These are phyloP conservation scores for Puccinia sorghi DNA, from an alignment of 1,284 basidiomycete species.

Conservation along the genomic window DNA sequence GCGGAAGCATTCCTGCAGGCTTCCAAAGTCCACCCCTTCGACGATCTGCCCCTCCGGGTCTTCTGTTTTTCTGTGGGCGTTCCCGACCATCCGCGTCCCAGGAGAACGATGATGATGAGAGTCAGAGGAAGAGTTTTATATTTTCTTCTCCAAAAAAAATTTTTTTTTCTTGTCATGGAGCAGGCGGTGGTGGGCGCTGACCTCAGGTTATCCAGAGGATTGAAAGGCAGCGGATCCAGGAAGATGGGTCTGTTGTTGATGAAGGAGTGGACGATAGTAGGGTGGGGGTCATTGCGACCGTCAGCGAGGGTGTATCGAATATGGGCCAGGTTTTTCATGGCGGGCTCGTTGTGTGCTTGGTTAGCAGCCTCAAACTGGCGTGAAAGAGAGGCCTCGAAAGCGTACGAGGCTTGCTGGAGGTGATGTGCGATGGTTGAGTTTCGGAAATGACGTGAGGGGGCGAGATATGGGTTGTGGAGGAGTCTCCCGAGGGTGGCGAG, in stretches of 20 bases:
- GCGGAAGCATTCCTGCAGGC: slow-evolving; percentile 88
- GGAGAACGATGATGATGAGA: not conserved
- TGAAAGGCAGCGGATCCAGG: slow-evolving; percentile 75
- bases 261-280: slow-evolving; percentile 65
- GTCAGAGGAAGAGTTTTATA: no score
- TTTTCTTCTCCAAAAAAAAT: no score
- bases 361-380: slow-evolving; percentile 82
- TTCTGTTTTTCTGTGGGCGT: slow-evolving; percentile 51
- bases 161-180: no score
- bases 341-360: slow-evolving; percentile 67
- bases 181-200: no score
- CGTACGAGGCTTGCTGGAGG: slow-evolving; percentile 75
- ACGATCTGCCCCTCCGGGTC: slow-evolving; percentile 56
- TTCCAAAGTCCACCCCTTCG: slow-evolving; percentile 74
- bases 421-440: slow-evolving; percentile 67
- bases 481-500: slow-evolving; percentile 65
- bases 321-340: slow-evolving; percentile 75
- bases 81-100: not conserved
- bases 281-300: slow-evolving; percentile 58
- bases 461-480: slow-evolving; percentile 58
- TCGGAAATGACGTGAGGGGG: slow-evolving; percentile 65
- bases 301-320: slow-evolving; percentile 72
- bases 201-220: slow-evolving; percentile 79
- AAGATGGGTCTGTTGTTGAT: slow-evolving; percentile 92
- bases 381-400: slow-evolving; percentile 80